Evolutionary conservation across 306 rosid species (phyloP).

Genomic region (Trifolium repens): DNA sequence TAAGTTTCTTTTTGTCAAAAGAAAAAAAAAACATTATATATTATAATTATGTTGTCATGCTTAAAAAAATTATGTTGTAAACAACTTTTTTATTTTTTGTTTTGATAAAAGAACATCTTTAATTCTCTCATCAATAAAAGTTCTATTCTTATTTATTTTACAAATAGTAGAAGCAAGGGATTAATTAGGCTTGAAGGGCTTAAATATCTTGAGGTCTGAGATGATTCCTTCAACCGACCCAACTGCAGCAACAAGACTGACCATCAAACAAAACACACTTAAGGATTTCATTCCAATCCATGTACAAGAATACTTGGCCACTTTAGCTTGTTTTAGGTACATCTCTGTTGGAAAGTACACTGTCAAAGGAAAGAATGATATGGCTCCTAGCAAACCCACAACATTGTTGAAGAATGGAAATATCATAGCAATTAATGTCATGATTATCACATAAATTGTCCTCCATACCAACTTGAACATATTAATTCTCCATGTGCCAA

Average conservation of each 20-base stretch:
- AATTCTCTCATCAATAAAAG: too few species aligned
- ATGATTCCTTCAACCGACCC: constrained; percentile 8
- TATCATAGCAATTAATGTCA: constrained; percentile 47
- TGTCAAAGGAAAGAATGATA: constrained; percentile 61
- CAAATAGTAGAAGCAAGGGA: not conserved
- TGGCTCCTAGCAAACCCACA: constrained; percentile 62
- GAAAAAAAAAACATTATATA: too few species aligned
- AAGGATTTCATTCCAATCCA: not conserved
- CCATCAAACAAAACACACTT: not conserved
- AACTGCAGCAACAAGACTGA: constrained; percentile 8
- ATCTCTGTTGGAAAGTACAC: constrained; percentile 70
- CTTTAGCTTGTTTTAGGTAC: constrained; percentile 50
- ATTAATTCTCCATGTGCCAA: constrained; percentile 52
- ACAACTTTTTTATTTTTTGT: too few species aligned
- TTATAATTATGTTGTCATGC: too few species aligned
- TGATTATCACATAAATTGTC: constrained; percentile 46
- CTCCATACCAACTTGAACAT: constrained; percentile 54
- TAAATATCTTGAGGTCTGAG: not conserved
- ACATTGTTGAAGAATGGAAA: constrained; percentile 73
- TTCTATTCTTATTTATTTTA: too few species aligned
- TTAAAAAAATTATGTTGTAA: too few species aligned
- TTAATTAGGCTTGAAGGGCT: not conserved
- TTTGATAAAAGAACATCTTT: too few species aligned
- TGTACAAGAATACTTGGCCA: constrained; percentile 45
- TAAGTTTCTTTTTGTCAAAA: too few species aligned